Percentiles rank a stretch among this genome's conserved stretches.
These are phyloP conservation scores for Aspergillus olivimuriae DNA, from an alignment of 495 filamentous ascomycete species.

Conservation along the genomic window DNA sequence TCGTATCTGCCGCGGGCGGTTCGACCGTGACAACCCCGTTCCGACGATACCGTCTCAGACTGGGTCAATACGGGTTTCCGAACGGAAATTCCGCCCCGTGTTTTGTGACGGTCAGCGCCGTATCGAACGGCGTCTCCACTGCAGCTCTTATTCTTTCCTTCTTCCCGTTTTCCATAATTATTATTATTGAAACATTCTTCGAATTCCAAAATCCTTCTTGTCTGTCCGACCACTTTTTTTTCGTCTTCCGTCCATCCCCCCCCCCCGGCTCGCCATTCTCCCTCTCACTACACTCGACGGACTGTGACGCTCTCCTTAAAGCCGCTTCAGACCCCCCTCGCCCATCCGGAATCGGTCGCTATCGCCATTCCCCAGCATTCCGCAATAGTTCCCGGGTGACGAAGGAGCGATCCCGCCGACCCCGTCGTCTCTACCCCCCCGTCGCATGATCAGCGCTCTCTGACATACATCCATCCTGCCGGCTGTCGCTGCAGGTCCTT, in stretches of 20 bases:
- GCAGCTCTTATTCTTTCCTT: slow-evolving; percentile 16
- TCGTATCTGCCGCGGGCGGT: too few relatives aligned
- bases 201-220: slow-evolving; percentile 27
- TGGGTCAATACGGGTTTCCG: slow-evolving; percentile 9
- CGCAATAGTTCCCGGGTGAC: slow-evolving; percentile 1
- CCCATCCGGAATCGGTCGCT: background rate
- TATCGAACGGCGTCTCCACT: slow-evolving; percentile 14
- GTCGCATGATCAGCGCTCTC: slow-evolving; percentile 26
- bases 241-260: background rate
- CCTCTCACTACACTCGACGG: background rate
- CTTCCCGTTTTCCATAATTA: background rate
- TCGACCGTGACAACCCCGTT: too few relatives aligned
- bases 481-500: slow-evolving; percentile 22
- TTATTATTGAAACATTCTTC: slow-evolving; percentile 23
- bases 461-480: slow-evolving; percentile 25
- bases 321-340: background rate
- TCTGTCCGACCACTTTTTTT: background rate
- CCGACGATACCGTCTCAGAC: background rate
- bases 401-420: slow-evolving; percentile 22
- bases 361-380: slow-evolving; percentile 3
- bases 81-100: background rate
- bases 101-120: slow-evolving; percentile 5
- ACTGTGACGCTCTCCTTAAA: background rate
- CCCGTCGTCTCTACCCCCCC: slow-evolving; percentile 14
- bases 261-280: slow-evolving; percentile 2